Evolutionary conservation across 345 rosid genomes (phyloP).

Genomic region (Arabidopsis thaliana): DNA sequence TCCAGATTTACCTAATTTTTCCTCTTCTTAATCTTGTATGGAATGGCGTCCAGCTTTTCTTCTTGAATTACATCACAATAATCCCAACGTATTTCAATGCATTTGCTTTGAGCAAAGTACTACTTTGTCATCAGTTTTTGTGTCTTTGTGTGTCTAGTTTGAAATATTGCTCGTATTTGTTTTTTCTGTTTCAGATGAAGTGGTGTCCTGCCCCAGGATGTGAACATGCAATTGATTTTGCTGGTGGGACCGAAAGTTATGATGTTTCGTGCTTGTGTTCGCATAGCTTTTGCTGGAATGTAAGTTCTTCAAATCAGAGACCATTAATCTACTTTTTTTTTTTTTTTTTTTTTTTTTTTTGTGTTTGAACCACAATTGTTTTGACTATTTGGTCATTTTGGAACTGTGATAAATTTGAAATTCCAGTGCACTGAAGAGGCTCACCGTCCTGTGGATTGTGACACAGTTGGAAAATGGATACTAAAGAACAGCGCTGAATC

Average conservation of each 20-base stretch:
- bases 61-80: not conserved
- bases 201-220: slow-evolving; percentile 99
- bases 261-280: slow-evolving; percentile 50
- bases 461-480: slow-evolving; percentile 43
- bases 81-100: not conserved
- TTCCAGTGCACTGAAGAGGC: slow-evolving; percentile 49
- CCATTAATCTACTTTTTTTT: slow-evolving; percentile 7
- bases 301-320: slow-evolving; percentile 38
- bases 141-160: slow-evolving; percentile 2
- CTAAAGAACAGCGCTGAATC: slow-evolving; percentile 46
- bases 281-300: slow-evolving; percentile 49
- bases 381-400: slow-evolving; percentile 1
- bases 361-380: not conserved
- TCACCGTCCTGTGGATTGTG: slow-evolving; percentile 48
- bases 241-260: slow-evolving; percentile 32
- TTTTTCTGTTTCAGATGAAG: slow-evolving; percentile 61
- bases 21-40: not conserved
- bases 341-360: too few relatives aligned
- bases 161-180: not conserved
- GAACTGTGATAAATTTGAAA: slow-evolving; percentile 19
- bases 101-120: slow-evolving; percentile 11
- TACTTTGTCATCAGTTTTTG: not conserved
- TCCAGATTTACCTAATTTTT: slow-evolving; percentile 2
- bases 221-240: slow-evolving; percentile 65
- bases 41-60: slow-evolving; percentile 12